A percentile compares a stretch with the other conserved stretches of the same genome.
Conservation (phyloP, 805 yeast genomes). For the Starmerella bacillaris region DNA sequence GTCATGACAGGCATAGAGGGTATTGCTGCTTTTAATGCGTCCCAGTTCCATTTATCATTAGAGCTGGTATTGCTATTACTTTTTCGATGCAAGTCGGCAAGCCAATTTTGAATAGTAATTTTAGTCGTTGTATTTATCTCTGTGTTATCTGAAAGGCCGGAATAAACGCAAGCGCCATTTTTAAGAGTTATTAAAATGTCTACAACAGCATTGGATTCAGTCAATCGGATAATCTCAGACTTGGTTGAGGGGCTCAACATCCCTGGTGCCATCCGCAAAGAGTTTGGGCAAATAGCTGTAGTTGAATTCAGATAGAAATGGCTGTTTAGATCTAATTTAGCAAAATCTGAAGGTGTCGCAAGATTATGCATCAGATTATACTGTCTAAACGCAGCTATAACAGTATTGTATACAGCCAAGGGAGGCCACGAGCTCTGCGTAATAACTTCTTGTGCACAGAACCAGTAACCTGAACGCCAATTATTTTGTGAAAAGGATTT, state of each 20-base stretch:
- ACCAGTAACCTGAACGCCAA: slow-evolving; percentile 18
- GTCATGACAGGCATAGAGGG: too few relatives aligned
- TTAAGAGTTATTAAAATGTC: slow-evolving; percentile 11
- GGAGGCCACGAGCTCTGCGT: slow-evolving; percentile 3
- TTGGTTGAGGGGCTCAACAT: slow-evolving; percentile 60
- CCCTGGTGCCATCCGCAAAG: slow-evolving; percentile 15
- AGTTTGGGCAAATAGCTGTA: slow-evolving; percentile 5
- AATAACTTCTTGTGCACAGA: slow-evolving; percentile 9
- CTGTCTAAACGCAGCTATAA: slow-evolving; percentile 4
- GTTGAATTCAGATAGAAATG: neutral
- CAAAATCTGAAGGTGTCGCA: neutral
- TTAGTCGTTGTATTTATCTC: slow-evolving; percentile 5
- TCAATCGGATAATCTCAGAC: slow-evolving; percentile 48
- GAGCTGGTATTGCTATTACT: neutral
- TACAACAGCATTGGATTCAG: slow-evolving; percentile 37
- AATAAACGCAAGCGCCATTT: slow-evolving; percentile 10
- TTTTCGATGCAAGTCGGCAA: slow-evolving; percentile 1
- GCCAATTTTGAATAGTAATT: slow-evolving; percentile 12
- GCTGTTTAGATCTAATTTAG: neutral
- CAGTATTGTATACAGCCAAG: slow-evolving; percentile 4
- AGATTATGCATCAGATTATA: slow-evolving; percentile 3
- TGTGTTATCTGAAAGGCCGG: slow-evolving; percentile 6
- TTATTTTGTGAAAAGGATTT: too few relatives aligned
- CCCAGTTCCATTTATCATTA: neutral
- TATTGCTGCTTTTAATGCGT: neutral